Evolutionary conservation across 2,329 filamentous ascomycete genomes (phyloP).

Genomic region (Akanthomyces dipterigenus): DNA sequence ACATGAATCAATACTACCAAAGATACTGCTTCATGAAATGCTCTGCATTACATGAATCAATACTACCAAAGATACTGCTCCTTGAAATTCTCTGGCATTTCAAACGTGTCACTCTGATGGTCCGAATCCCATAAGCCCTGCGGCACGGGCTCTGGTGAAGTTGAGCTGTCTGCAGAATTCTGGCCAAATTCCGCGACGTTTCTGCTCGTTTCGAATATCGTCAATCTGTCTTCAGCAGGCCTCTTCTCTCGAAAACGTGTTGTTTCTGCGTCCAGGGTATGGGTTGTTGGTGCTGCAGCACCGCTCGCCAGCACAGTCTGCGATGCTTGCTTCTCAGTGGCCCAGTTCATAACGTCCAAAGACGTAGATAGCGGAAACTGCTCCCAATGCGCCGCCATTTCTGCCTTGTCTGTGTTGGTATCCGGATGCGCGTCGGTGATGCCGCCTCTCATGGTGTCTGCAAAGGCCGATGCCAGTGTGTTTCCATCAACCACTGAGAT

Average conservation of each 20-base stretch:
- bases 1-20: neutral
- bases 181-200: neutral
- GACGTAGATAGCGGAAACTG: neutral
- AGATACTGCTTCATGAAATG: constrained; percentile 9
- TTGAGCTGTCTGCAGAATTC: neutral
- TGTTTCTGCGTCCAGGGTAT: no score
- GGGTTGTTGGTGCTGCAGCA: neutral
- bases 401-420: neutral
- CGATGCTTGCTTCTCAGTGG: neutral
- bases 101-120: neutral
- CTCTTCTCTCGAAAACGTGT: neutral
- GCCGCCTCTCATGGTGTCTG: no score
- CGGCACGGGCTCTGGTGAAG: neutral
- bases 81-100: no score
- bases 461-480: constrained; percentile 11
- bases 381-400: constrained; percentile 9
- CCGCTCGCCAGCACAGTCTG: neutral
- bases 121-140: neutral
- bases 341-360: neutral
- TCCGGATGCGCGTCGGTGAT: neutral
- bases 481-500: neutral
- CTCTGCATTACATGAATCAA: no score
- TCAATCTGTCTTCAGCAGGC: neutral
- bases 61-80: no score
- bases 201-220: neutral